These are phyloP conservation scores for Sclerotinia trifoliorum DNA, from an alignment of 2,329 filamentous ascomycete species.

Conservation along the genomic window DNA sequence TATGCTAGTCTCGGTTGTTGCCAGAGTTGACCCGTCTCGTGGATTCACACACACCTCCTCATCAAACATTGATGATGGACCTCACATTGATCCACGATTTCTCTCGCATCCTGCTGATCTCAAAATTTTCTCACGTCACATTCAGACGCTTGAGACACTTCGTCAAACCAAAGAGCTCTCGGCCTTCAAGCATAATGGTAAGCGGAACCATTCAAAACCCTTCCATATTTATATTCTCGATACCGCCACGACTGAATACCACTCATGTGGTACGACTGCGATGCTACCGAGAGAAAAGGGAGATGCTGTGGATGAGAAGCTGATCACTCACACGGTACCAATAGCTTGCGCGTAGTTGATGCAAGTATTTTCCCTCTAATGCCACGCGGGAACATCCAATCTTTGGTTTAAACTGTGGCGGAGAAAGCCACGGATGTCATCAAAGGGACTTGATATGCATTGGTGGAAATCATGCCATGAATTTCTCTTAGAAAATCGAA, in stretches of 20 bases:
- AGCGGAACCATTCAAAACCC: too few species aligned
- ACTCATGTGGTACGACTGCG: conserved; percentile 11
- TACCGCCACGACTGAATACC: not conserved
- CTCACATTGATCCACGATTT: too few species aligned
- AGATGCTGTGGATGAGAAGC: conserved; percentile 26
- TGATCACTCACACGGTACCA: conserved; percentile 24
- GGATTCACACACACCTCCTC: too few species aligned
- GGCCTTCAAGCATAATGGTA: too few species aligned
- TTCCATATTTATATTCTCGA: too few species aligned
- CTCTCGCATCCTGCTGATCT: conserved; percentile 17
- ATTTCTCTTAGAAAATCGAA: not conserved
- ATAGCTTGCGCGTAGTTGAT: conserved; percentile 26
- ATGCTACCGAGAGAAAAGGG: conserved; percentile 21
- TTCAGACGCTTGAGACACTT: conserved; percentile 14
- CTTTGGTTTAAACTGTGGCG: not conserved
- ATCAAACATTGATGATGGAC: conserved; percentile 41
- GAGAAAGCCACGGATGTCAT: conserved; percentile 1
- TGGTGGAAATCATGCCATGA: not conserved
- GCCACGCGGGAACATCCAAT: not conserved
- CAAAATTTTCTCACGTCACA: conserved; percentile 11
- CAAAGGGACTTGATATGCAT: not conserved
- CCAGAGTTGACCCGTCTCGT: too few species aligned
- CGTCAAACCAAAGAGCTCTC: not conserved
- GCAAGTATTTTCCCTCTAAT: conserved; percentile 19
- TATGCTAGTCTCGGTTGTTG: too few species aligned